These are phyloP conservation scores for Magnolia sinica DNA, from an alignment of 164 flowering plant genomes.

Conservation along the genomic window DNA sequence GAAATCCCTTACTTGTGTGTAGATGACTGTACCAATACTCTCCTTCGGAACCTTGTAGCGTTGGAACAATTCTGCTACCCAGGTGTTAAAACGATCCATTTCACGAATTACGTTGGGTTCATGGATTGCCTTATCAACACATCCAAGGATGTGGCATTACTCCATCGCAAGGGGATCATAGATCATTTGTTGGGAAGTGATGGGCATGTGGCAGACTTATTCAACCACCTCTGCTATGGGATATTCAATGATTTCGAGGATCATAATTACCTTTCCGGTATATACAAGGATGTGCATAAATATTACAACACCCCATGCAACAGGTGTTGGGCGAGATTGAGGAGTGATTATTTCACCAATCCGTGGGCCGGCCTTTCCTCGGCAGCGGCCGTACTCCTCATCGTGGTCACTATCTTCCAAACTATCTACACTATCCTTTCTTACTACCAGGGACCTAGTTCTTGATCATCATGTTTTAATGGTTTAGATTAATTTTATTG, in stretches of 20 bases:
- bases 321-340: too few relatives aligned
- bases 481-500: too few relatives aligned
- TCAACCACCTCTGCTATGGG: neutral
- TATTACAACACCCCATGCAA: neutral
- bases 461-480: too few relatives aligned
- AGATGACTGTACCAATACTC: neutral
- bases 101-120: constrained; percentile 1
- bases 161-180: neutral
- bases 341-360: too few relatives aligned
- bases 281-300: neutral
- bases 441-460: too few relatives aligned
- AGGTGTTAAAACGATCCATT: too few relatives aligned
- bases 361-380: too few relatives aligned
- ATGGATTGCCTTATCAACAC: constrained; percentile 7
- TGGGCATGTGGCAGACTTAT: neutral
- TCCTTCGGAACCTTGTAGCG: constrained; percentile 3
- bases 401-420: too few relatives aligned
- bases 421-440: too few relatives aligned
- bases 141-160: neutral
- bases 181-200: constrained; percentile 5
- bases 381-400: too few relatives aligned
- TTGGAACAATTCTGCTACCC: neutral
- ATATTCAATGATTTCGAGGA: neutral
- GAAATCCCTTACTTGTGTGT: neutral
- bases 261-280: neutral